A percentile compares a stretch with the other conserved stretches of the same genome.
Conservation (phyloP, 345 rosid genomes). For the Chamaenerion angustifolium region DNA sequence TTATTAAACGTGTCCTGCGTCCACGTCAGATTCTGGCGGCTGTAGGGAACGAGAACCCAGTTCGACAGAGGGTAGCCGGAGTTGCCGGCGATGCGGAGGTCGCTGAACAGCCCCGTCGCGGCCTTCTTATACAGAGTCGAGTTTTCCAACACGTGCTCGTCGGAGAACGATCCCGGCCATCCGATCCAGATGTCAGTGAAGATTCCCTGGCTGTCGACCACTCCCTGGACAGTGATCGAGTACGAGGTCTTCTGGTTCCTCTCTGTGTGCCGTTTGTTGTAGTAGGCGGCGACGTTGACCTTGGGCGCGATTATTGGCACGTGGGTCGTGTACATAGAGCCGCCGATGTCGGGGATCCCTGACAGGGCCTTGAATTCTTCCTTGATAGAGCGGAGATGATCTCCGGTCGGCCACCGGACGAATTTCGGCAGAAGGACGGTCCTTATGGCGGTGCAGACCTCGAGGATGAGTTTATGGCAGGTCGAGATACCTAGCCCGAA, state of each 20-base stretch:
- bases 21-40: conserved; percentile 64
- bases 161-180: conserved; percentile 68
- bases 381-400: conserved; percentile 21
- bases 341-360: conserved; percentile 53
- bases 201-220: conserved; percentile 47
- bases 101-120: conserved; percentile 33
- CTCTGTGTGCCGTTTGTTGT: conserved; percentile 71
- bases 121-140: conserved; percentile 55
- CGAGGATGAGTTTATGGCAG: conserved; percentile 71
- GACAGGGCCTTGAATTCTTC: conserved; percentile 28
- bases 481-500: conserved; percentile 81
- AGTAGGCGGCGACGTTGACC: conserved; percentile 49
- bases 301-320: conserved; percentile 76
- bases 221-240: conserved; percentile 75
- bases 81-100: conserved; percentile 55
- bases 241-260: conserved; percentile 76
- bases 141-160: conserved; percentile 56
- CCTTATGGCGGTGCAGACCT: conserved; percentile 63
- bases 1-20: conserved; percentile 63
- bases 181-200: conserved; percentile 78
- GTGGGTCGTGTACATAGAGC: conserved; percentile 77
- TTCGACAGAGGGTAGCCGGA: conserved; percentile 52
- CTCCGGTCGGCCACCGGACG: conserved; percentile 55
- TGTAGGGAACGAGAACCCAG: conserved; percentile 67
- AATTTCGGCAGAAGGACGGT: conserved; percentile 56